A percentile compares a stretch with the other conserved stretches of the same genome.
Conservation (phyloP, 2,329 filamentous ascomycete species). For the Grosmannia serpens region DNA sequence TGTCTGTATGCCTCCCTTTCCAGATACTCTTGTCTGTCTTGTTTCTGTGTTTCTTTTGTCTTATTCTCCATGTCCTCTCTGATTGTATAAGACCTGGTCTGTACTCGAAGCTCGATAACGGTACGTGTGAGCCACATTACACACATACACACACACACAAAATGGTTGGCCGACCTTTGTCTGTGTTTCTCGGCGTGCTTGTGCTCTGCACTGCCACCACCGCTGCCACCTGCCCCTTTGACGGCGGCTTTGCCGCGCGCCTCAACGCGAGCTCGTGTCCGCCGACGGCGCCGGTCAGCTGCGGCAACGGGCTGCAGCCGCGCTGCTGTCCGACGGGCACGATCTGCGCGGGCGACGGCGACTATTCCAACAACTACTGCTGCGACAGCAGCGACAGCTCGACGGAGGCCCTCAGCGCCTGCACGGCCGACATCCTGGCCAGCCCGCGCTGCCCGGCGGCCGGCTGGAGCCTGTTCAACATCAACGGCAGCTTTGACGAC, state of each 20-base stretch:
- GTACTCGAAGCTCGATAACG: no score
- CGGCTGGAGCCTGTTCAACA: neutral
- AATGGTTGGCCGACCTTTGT: neutral
- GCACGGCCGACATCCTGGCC: neutral
- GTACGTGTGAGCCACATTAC: no score
- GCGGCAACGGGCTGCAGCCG: neutral
- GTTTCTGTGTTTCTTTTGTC: no score
- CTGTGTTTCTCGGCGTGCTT: neutral
- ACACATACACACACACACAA: no score
- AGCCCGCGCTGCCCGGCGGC: neutral
- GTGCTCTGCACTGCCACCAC: neutral
- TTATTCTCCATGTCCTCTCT: no score
- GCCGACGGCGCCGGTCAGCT: neutral
- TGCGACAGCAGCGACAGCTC: neutral
- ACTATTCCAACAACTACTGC: neutral
- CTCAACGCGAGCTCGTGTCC: neutral
- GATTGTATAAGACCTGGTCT: no score
- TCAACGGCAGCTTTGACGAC: neutral
- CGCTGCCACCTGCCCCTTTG: neutral
- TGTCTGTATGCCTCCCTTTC: no score
- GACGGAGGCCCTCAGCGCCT: neutral
- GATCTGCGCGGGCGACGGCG: neutral
- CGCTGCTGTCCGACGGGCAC: neutral
- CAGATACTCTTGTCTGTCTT: no score
- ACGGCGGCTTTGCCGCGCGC: neutral